Percentiles rank a stretch among this genome's conserved stretches.
Conservation (phyloP, 2,329 filamentous ascomycete species). For the Colletotrichum incanum region DNA sequence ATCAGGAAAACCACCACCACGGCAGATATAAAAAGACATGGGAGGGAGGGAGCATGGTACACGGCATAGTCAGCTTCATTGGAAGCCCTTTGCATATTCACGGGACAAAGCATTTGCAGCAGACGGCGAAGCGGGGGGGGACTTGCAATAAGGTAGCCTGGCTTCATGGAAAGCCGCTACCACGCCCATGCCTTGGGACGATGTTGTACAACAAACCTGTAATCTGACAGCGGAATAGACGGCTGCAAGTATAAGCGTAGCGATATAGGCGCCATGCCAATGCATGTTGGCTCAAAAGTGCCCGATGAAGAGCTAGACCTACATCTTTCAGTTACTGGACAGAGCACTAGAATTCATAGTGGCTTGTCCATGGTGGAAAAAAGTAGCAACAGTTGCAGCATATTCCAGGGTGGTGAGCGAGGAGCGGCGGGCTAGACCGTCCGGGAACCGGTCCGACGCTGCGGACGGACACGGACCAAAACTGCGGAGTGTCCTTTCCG, state of each 20-base stretch:
- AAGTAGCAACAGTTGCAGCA: neutral
- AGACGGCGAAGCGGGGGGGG: neutral
- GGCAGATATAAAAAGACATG: neutral
- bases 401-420: too few relatives aligned
- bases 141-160: neutral
- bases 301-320: neutral
- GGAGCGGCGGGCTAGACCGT: neutral
- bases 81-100: neutral
- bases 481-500: too few relatives aligned
- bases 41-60: neutral
- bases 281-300: neutral
- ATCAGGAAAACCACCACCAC: conserved; percentile 1
- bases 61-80: neutral
- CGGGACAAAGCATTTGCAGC: neutral
- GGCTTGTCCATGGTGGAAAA: neutral
- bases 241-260: neutral
- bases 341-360: neutral
- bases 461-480: neutral
- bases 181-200: neutral
- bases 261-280: neutral
- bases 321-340: neutral
- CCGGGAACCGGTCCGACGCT: neutral
- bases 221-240: conserved; percentile 15
- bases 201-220: conserved; percentile 18
- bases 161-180: conserved; percentile 5